Evolutionary conservation across 2,329 filamentous ascomycete species (phyloP).

Genomic region (Xylaria polymorpha): DNA sequence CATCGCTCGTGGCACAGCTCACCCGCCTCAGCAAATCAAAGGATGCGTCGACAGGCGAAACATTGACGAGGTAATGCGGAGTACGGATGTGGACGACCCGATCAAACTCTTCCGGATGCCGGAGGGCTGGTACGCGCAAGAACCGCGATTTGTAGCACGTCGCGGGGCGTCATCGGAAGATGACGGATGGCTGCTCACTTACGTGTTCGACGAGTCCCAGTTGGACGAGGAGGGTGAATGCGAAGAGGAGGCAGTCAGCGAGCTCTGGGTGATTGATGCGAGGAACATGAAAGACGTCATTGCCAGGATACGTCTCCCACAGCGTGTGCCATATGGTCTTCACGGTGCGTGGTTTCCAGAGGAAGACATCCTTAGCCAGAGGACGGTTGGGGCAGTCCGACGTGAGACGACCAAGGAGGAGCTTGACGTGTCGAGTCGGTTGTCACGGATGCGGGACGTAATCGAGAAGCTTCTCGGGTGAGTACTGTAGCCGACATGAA

Average conservation of each 20-base stretch:
- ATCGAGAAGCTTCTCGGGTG: constrained; percentile 46
- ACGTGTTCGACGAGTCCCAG: constrained; percentile 76
- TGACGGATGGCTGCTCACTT: constrained; percentile 74
- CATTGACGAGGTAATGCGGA: constrained; percentile 63
- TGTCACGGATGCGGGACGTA: constrained; percentile 43
- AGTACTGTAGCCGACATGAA: constrained; percentile 33
- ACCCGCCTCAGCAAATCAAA: constrained; percentile 61
- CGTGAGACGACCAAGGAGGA: constrained; percentile 37
- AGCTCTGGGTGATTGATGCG: constrained; percentile 77
- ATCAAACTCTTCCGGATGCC: constrained; percentile 73
- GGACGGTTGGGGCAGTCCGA: constrained; percentile 45
- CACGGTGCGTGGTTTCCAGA: constrained; percentile 72
- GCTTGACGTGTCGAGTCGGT: constrained; percentile 41
- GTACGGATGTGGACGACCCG: constrained; percentile 60
- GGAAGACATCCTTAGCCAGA: constrained; percentile 62
- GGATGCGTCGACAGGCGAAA: constrained; percentile 71
- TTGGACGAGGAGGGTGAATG: constrained; percentile 63
- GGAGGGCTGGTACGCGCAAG: constrained; percentile 71
- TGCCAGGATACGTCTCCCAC: constrained; percentile 68
- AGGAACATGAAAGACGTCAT: constrained; percentile 70
- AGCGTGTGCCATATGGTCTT: constrained; percentile 76
- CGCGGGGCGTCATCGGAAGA: constrained; percentile 62
- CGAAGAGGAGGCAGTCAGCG: constrained; percentile 59
- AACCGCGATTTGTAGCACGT: constrained; percentile 72
- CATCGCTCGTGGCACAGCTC: constrained; percentile 62